phyloP scores from a whole-genome alignment of 768 basidiomycete genomes.

The Lactifluus hygrophoroides region DNA sequence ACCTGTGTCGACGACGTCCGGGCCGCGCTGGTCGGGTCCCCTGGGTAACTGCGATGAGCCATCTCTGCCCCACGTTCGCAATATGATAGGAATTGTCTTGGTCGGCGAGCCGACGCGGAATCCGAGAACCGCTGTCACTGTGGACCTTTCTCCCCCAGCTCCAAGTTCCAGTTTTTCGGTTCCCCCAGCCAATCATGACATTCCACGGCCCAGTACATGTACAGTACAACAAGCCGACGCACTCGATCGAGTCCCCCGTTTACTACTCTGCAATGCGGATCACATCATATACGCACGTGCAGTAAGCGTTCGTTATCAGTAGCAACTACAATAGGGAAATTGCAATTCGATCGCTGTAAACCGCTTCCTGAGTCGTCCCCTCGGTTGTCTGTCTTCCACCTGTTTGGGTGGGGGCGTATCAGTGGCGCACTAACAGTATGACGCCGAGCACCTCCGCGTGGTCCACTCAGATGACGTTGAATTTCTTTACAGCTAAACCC shows the following conservation, averaged over 20 bases:
- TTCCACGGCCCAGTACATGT: background rate
- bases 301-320: background rate
- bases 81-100: no score
- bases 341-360: background rate
- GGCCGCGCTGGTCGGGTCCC: background rate
- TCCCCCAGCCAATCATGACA: background rate
- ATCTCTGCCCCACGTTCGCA: no score
- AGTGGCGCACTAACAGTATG: background rate
- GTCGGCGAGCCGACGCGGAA: no score
- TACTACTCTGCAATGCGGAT: background rate
- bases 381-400: background rate
- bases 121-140: no score
- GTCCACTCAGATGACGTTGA: background rate
- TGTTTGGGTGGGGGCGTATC: background rate
- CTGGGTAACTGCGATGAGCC: background rate
- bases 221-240: background rate
- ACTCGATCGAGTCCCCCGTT: background rate
- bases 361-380: background rate
- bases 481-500: background rate
- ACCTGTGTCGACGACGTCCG: no score
- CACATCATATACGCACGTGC: background rate
- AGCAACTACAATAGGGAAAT: background rate
- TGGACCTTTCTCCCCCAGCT: no score
- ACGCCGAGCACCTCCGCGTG: background rate
- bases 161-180: no score